Evolutionary conservation across 2,329 filamentous ascomycete species (phyloP).

Genomic region (Aspergillus cejpii): DNA sequence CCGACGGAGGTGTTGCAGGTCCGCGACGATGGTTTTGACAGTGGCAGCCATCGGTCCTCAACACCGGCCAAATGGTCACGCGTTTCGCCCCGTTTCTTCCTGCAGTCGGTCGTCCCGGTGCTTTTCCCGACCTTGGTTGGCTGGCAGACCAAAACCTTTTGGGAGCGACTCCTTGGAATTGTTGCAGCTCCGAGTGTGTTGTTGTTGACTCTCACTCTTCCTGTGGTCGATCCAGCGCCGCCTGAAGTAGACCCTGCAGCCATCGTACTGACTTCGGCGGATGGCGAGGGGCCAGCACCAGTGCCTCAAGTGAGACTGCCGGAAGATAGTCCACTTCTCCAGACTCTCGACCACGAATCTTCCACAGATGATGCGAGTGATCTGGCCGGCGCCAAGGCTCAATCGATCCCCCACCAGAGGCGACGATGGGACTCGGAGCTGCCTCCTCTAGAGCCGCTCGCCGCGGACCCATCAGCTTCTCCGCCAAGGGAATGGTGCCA

Average conservation of each 20-base stretch:
- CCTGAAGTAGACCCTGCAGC: constrained; percentile 43
- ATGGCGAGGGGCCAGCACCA: constrained; percentile 12
- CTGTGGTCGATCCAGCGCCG: constrained; percentile 70
- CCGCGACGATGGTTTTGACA: constrained; percentile 30
- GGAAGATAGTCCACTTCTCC: constrained; percentile 33
- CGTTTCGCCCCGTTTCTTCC: constrained; percentile 63
- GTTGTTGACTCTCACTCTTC: constrained; percentile 78
- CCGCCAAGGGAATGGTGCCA: constrained; percentile 66
- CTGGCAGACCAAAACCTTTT: constrained; percentile 76
- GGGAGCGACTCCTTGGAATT: constrained; percentile 73
- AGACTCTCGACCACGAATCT: constrained; percentile 15
- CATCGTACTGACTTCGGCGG: constrained; percentile 20
- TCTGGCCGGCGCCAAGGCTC: constrained; percentile 15
- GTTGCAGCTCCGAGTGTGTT: constrained; percentile 87
- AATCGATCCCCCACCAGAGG: constrained; percentile 10
- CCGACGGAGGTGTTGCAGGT: constrained; percentile 27
- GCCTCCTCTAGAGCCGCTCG: constrained; percentile 24
- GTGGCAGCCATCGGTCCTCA: constrained; percentile 36
- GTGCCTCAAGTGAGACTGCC: constrained; percentile 29
- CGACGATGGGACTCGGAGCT: constrained; percentile 38
- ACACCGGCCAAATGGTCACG: constrained; percentile 70
- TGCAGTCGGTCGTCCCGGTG: constrained; percentile 62
- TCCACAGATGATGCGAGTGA: constrained; percentile 5
- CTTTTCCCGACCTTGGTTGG: constrained; percentile 80
- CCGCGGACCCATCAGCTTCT: constrained; percentile 17